Conservation (phyloP, 805 yeast genomes). For the Isabelozyma heimii region DNA sequence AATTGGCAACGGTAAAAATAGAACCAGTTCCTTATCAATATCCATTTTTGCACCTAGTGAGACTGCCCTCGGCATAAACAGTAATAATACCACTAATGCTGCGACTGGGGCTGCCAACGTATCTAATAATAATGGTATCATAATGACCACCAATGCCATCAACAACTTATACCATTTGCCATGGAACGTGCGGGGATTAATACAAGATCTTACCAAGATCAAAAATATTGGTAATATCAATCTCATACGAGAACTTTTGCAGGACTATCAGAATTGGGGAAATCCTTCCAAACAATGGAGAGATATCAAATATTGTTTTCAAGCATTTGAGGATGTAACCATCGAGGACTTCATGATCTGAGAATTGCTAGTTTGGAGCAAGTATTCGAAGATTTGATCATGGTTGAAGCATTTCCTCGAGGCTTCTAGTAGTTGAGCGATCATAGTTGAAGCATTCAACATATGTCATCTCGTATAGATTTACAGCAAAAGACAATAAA, state of each 20-base stretch:
- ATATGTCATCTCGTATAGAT: too few relatives aligned
- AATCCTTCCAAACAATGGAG: slow-evolving; percentile 26
- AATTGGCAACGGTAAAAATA: not conserved
- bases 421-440: too few relatives aligned
- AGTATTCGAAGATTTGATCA: too few relatives aligned
- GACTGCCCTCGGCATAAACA: not conserved
- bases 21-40: not conserved
- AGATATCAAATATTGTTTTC: slow-evolving; percentile 30
- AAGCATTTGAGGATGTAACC: slow-evolving; percentile 30
- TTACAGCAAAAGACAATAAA: too few relatives aligned
- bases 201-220: slow-evolving; percentile 30
- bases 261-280: slow-evolving; percentile 27
- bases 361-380: not conserved
- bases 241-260: slow-evolving; percentile 21
- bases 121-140: not conserved
- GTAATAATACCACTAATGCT: not conserved
- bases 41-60: not conserved
- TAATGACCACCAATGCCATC: not conserved
- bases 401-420: too few relatives aligned
- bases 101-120: not conserved
- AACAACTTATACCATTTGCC: slow-evolving; percentile 27
- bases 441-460: too few relatives aligned
- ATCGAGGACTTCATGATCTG: slow-evolving; percentile 21
- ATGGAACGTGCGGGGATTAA: slow-evolving; percentile 37
- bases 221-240: slow-evolving; percentile 25